Evolutionary conservation across 257 asterid species (phyloP).

Genomic region (Scutellaria galericulata): DNA sequence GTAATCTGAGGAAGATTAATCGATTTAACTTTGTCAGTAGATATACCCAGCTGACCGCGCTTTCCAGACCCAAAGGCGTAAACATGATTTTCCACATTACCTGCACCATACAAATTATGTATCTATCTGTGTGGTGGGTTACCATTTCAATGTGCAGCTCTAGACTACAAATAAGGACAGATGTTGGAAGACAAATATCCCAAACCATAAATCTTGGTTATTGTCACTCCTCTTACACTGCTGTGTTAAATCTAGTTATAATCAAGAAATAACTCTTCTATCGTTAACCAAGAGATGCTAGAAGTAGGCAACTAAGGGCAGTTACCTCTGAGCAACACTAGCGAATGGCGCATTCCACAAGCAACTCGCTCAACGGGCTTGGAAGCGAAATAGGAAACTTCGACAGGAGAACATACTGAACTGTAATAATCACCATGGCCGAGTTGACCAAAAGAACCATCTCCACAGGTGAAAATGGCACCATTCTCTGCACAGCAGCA

Average conservation of each 20-base stretch:
- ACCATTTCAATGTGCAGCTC: not conserved
- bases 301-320: not conserved
- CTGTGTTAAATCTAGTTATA: not conserved
- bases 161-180: not conserved
- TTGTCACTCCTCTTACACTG: not conserved
- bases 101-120: slow-evolving; percentile 37
- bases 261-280: not conserved
- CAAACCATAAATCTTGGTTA: not conserved
- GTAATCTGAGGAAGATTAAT: slow-evolving; percentile 64
- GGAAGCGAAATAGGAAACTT: slow-evolving; percentile 56
- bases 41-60: slow-evolving; percentile 89
- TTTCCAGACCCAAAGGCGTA: slow-evolving; percentile 89
- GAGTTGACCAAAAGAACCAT: slow-evolving; percentile 91
- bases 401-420: slow-evolving; percentile 55
- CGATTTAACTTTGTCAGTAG: slow-evolving; percentile 57
- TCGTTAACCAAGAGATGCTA: not conserved
- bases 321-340: slow-evolving; percentile 77
- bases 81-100: slow-evolving; percentile 51
- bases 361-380: slow-evolving; percentile 66
- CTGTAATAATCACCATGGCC: slow-evolving; percentile 71
- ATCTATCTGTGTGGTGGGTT: not conserved
- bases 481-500: slow-evolving; percentile 58
- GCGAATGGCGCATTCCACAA: slow-evolving; percentile 94
- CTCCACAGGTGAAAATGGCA: slow-evolving; percentile 84
- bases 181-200: not conserved